phyloP scores from a whole-genome alignment of 192 early-diverging fungal species.

The Chytriomyces confervae region DNA sequence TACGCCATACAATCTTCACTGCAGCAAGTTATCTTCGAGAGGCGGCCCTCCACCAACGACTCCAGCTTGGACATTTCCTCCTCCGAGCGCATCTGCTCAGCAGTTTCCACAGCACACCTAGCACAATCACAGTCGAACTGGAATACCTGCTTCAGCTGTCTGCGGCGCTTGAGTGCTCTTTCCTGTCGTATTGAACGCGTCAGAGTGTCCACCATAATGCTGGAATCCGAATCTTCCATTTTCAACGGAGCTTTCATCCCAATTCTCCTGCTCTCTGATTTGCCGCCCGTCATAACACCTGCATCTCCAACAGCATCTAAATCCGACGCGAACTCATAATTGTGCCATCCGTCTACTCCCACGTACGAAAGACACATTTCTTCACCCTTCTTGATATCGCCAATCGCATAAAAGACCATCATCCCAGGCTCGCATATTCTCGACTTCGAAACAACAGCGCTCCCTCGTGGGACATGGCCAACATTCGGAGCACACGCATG shows the following conservation, averaged over 20 bases:
- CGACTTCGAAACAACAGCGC: not conserved
- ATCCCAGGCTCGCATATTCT: not conserved
- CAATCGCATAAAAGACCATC: conserved; percentile 51
- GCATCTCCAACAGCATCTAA: not conserved
- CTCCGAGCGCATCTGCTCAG: not conserved
- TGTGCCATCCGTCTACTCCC: conserved; percentile 8
- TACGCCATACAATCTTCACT: conserved; percentile 3
- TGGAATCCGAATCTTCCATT: too few relatives aligned
- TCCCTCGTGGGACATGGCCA: conserved; percentile 35
- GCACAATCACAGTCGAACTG: conserved; percentile 53
- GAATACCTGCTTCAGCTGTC: conserved; percentile 41
- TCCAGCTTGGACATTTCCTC: not conserved
- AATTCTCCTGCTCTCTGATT: too few relatives aligned
- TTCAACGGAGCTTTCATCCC: too few relatives aligned
- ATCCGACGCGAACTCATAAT: not conserved
- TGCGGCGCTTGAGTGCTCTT: conserved; percentile 21
- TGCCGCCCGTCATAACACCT: not conserved
- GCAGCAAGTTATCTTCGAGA: not conserved
- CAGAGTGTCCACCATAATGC: not conserved
- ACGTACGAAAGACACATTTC: conserved; percentile 53
- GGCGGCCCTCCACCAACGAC: not conserved
- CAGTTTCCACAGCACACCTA: conserved; percentile 40
- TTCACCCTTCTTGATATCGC: conserved; percentile 36
- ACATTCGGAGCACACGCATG: conserved; percentile 57
- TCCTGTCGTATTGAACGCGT: not conserved